Percentiles rank a stretch among this genome's conserved stretches.
phyloP scores from a whole-genome alignment of 2,329 filamentous ascomycete species.

The Alternaria brassicae region DNA sequence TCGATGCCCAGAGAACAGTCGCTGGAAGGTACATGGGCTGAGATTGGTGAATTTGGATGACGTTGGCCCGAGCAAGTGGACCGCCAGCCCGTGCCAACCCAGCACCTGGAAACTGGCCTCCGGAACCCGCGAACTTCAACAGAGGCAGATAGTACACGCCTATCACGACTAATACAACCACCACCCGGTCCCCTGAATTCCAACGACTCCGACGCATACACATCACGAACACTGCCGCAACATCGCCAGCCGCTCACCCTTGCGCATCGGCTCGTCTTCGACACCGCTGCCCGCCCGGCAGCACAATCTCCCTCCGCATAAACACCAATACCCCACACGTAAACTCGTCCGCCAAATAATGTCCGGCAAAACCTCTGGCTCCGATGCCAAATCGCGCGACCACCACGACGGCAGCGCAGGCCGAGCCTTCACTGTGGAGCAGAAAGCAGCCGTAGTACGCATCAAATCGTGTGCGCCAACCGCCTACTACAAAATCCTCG shows the following conservation, averaged over 20 bases:
- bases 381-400: slow-evolving; percentile 59
- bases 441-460: slow-evolving; percentile 88
- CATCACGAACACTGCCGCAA: not conserved
- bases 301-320: slow-evolving; percentile 10
- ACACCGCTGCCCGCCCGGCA: slow-evolving; percentile 14
- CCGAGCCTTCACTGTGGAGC: slow-evolving; percentile 83
- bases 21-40: slow-evolving; percentile 12
- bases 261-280: slow-evolving; percentile 15
- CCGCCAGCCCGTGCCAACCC: slow-evolving; percentile 27
- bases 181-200: not conserved
- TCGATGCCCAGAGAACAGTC: not conserved
- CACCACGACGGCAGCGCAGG: slow-evolving; percentile 80
- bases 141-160: slow-evolving; percentile 25
- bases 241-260: slow-evolving; percentile 4
- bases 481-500: slow-evolving; percentile 94
- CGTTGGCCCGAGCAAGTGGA: slow-evolving; percentile 29
- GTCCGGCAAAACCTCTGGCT: slow-evolving; percentile 56
- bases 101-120: slow-evolving; percentile 41
- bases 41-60: slow-evolving; percentile 31
- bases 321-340: slow-evolving; percentile 9
- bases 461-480: slow-evolving; percentile 85
- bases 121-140: slow-evolving; percentile 21
- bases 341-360: slow-evolving; percentile 31
- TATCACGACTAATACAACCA: slow-evolving; percentile 10
- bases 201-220: not conserved